Percentiles rank a stretch among this genome's conserved stretches.
Evolutionary conservation across 2,329 filamentous ascomycete genomes (phyloP).

Genomic region (Passalora sequoiae): DNA sequence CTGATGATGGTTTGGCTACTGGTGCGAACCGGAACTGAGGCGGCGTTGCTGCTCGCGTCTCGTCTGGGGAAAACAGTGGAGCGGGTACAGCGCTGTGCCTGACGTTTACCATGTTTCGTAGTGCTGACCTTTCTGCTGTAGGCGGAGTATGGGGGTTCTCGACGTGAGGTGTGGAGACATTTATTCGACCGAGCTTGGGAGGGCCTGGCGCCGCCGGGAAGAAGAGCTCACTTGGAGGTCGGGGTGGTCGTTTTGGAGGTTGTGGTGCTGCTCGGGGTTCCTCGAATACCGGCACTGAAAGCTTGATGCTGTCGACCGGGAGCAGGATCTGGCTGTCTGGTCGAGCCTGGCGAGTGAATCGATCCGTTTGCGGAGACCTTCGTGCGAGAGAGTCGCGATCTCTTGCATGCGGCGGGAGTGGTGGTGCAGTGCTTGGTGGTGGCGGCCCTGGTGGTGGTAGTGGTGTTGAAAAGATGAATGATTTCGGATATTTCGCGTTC

Average conservation of each 20-base stretch:
- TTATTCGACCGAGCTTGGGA: not conserved
- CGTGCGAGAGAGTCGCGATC: not conserved
- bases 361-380: not conserved
- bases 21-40: not conserved
- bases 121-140: slow-evolving; percentile 16
- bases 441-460: not conserved
- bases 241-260: slow-evolving; percentile 22
- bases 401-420: not conserved
- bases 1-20: not conserved
- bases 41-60: not conserved
- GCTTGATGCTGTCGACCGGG: slow-evolving; percentile 1
- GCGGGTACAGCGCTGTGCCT: not conserved
- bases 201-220: slow-evolving; percentile 9
- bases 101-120: not conserved
- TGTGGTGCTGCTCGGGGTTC: slow-evolving; percentile 16
- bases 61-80: not conserved
- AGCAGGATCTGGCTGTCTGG: not conserved
- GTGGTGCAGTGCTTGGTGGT: slow-evolving; percentile 2
- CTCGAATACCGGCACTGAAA: slow-evolving; percentile 8
- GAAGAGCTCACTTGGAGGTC: slow-evolving; percentile 20
- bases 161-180: not conserved
- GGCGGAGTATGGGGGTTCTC: slow-evolving; percentile 12
- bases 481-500: not conserved
- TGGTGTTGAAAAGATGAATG: not conserved
- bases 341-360: too few relatives aligned